These are phyloP conservation scores for Eucalyptus dawsonii DNA, from an alignment of 345 rosid genomes.

Conservation along the genomic window DNA sequence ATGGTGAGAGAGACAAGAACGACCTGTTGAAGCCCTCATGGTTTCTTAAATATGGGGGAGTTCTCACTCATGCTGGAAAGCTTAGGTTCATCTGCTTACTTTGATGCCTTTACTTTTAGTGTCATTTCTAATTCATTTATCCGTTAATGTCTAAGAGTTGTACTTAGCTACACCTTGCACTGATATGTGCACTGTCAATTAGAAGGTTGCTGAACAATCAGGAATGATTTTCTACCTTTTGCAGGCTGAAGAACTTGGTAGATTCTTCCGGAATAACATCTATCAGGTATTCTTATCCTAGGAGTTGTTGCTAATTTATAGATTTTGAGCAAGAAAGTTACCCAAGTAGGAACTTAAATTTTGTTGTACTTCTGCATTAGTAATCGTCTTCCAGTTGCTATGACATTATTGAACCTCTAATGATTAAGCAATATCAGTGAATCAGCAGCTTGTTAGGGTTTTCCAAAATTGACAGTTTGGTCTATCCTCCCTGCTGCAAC, in stretches of 20 bases:
- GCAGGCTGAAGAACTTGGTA: constrained; percentile 99
- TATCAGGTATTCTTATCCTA: constrained; percentile 57
- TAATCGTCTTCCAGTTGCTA: neutral
- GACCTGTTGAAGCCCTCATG: constrained; percentile 97
- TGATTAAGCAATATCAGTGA: neutral
- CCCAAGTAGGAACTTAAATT: neutral
- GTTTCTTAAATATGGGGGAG: constrained; percentile 98
- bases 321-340: neutral
- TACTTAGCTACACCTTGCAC: neutral
- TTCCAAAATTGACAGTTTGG: neutral
- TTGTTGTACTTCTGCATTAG: neutral
- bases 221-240: neutral
- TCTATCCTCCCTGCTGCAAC: neutral
- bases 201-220: neutral
- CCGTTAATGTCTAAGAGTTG: neutral
- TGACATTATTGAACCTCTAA: neutral
- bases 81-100: constrained; percentile 43
- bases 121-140: neutral
- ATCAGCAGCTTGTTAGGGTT: neutral
- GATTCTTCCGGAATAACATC: constrained; percentile 95
- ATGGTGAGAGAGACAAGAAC: constrained; percentile 91
- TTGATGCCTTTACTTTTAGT: neutral
- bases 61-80: constrained; percentile 99
- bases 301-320: neutral
- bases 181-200: neutral